These are phyloP conservation scores for Apostasia ramifera DNA, from an alignment of 106 monocot species.

Conservation along the genomic window DNA sequence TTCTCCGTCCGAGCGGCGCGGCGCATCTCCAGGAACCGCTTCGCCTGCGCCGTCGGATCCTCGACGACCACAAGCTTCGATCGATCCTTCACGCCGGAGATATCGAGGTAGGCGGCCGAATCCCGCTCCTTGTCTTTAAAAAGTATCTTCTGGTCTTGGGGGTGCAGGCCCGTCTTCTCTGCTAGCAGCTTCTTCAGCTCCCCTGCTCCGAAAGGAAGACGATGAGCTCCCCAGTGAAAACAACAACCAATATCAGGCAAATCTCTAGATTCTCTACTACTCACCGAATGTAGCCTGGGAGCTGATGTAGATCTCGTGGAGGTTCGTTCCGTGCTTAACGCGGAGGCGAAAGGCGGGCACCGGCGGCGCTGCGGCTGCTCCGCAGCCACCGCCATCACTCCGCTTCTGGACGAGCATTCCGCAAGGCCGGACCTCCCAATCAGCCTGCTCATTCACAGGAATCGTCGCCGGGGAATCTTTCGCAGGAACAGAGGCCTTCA, in stretches of 20 bases:
- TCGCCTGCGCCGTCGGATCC: conserved; percentile 60
- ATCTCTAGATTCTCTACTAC: not conserved
- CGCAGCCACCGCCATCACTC: conserved; percentile 11
- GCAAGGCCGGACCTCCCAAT: conserved; percentile 81
- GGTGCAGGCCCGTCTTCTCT: conserved; percentile 55
- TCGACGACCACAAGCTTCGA: conserved; percentile 62
- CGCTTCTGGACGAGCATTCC: conserved; percentile 96
- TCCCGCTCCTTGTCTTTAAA: conserved; percentile 73
- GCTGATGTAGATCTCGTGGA: conserved; percentile 81
- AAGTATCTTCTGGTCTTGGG: conserved; percentile 63
- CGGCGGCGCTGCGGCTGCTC: conserved; percentile 11
- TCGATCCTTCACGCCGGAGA: conserved; percentile 60
- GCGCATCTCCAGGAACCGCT: conserved; percentile 49
- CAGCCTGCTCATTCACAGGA: conserved; percentile 20
- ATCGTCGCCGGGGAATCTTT: conserved; percentile 11
- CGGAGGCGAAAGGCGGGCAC: conserved; percentile 67
- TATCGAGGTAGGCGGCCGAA: conserved; percentile 52
- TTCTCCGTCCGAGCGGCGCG: conserved; percentile 48
- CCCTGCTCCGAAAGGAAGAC: conserved; percentile 22
- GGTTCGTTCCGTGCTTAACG: conserved; percentile 56
- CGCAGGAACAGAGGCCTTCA: conserved; percentile 9
- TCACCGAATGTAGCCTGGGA: conserved; percentile 80
- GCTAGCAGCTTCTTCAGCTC: conserved; percentile 75
- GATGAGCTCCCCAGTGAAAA: not conserved
- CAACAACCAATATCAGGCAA: not conserved